Evolutionary conservation across 192 early-diverging fungal species (phyloP).

Genomic region (Coemansia sp.): DNA sequence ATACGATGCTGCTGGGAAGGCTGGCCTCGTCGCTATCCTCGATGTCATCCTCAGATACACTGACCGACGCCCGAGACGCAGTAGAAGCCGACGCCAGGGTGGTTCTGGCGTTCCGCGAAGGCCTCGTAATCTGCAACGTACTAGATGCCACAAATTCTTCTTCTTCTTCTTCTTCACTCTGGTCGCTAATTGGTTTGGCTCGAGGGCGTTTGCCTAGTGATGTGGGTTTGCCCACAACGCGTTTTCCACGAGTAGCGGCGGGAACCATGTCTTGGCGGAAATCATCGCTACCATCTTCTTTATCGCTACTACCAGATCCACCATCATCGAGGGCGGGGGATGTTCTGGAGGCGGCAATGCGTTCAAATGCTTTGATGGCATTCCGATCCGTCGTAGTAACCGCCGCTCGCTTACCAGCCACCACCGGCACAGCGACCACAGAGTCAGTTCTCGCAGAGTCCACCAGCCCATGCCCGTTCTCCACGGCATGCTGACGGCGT

Average conservation of each 20-base stretch:
- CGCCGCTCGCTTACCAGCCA: slow-evolving; percentile 13
- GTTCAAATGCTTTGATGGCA: slow-evolving; percentile 29
- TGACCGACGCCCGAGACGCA: neutral
- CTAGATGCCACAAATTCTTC: neutral
- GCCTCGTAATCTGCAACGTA: slow-evolving; percentile 7
- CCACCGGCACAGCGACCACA: slow-evolving; percentile 18
- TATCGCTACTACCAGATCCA: neutral
- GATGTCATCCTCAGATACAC: slow-evolving; percentile 4
- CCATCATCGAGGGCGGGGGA: neutral
- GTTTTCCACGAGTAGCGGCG: neutral
- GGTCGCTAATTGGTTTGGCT: neutral
- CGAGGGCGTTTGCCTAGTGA: slow-evolving; percentile 6
- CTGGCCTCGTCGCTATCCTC: slow-evolving; percentile 16
- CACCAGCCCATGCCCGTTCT: slow-evolving; percentile 16
- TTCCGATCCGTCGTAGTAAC: slow-evolving; percentile 26
- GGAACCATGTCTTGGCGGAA: neutral
- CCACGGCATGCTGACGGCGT: slow-evolving; percentile 27
- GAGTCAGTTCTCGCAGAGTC: slow-evolving; percentile 4
- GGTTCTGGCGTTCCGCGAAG: slow-evolving; percentile 41
- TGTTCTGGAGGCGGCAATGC: slow-evolving; percentile 2
- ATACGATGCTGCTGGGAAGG: neutral
- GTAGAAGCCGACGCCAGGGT: slow-evolving; percentile 5
- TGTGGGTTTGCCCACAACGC: neutral
- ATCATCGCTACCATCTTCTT: slow-evolving; percentile 1
- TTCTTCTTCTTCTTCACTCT: neutral